Percentiles rank a stretch among this genome's conserved stretches.
Evolutionary conservation across 805 yeast species (phyloP).

Genomic region (Candida incommunis): DNA sequence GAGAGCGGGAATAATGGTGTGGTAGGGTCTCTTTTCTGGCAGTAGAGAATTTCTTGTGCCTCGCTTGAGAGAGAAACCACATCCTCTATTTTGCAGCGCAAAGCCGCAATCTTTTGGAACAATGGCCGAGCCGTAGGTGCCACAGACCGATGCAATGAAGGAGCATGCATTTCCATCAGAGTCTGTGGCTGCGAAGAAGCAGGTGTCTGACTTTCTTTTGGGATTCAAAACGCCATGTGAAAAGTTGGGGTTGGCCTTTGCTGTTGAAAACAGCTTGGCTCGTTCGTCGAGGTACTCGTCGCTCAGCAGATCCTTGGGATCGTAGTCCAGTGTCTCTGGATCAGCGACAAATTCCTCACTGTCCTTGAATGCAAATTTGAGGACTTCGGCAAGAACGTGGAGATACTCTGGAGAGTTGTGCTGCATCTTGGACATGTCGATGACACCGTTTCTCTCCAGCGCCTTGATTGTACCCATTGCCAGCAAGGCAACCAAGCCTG

Average conservation of each 20-base stretch:
- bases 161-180: conserved; percentile 67
- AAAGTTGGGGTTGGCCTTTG: conserved; percentile 27
- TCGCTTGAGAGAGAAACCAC: conserved; percentile 50
- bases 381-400: conserved; percentile 54
- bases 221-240: conserved; percentile 38
- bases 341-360: conserved; percentile 65
- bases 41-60: conserved; percentile 46
- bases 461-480: conserved; percentile 53
- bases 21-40: conserved; percentile 64
- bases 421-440: conserved; percentile 24
- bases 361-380: conserved; percentile 60
- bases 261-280: conserved; percentile 30
- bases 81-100: conserved; percentile 62
- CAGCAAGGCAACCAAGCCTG: conserved; percentile 61
- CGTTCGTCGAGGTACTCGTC: conserved; percentile 36
- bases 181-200: conserved; percentile 53
- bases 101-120: conserved; percentile 49
- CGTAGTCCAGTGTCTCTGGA: conserved; percentile 24
- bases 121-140: conserved; percentile 56
- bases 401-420: conserved; percentile 63
- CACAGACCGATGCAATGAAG: conserved; percentile 62
- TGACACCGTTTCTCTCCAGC: conserved; percentile 30
- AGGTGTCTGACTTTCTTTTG: conserved; percentile 50
- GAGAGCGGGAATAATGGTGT: conserved; percentile 75
- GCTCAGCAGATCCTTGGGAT: conserved; percentile 30